Percentiles rank a stretch among this genome's conserved stretches.
phyloP scores from a whole-genome alignment of 176 grass and related monocot genomes.

The Themeda triandra region DNA sequence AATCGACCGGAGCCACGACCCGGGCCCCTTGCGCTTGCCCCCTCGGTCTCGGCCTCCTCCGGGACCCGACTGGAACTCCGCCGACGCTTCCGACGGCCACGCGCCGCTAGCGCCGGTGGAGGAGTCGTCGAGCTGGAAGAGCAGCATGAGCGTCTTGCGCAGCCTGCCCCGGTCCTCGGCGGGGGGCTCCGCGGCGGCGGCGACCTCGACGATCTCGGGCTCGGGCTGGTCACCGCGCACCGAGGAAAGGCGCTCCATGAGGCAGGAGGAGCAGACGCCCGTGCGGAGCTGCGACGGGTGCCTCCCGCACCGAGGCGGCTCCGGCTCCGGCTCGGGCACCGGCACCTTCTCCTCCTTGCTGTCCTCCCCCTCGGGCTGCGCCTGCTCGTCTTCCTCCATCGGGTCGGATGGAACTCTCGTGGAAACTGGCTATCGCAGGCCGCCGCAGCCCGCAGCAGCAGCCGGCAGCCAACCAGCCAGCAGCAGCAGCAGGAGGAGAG shows the following conservation, averaged over 20 bases:
- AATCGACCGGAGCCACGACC: conserved; percentile 62
- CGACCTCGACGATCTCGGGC: conserved; percentile 70
- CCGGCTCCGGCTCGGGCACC: background rate
- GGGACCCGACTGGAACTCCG: background rate
- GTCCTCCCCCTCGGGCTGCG: background rate
- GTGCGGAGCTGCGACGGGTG: conserved; percentile 72
- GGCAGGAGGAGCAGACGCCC: conserved; percentile 86
- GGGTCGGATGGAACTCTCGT: background rate
- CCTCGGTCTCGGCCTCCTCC: conserved; percentile 7
- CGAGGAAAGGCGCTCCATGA: conserved; percentile 81
- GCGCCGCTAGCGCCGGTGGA: background rate
- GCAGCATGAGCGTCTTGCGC: conserved; percentile 75
- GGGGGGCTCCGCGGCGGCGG: background rate
- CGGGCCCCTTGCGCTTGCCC: conserved; percentile 32
- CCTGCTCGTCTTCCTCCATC: conserved; percentile 55
- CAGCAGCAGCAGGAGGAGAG: background rate
- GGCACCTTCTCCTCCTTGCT: background rate
- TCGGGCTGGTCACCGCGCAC: conserved; percentile 33
- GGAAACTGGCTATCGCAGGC: conserved; percentile 6
- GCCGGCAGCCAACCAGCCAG: background rate
- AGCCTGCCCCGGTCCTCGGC: conserved; percentile 31
- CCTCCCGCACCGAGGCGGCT: conserved; percentile 35
- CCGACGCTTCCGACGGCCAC: background rate
- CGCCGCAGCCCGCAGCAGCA: background rate
- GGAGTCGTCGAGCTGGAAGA: conserved; percentile 90